Conservation (phyloP, 345 rosid genomes). For the Streptanthus diversifolius region DNA sequence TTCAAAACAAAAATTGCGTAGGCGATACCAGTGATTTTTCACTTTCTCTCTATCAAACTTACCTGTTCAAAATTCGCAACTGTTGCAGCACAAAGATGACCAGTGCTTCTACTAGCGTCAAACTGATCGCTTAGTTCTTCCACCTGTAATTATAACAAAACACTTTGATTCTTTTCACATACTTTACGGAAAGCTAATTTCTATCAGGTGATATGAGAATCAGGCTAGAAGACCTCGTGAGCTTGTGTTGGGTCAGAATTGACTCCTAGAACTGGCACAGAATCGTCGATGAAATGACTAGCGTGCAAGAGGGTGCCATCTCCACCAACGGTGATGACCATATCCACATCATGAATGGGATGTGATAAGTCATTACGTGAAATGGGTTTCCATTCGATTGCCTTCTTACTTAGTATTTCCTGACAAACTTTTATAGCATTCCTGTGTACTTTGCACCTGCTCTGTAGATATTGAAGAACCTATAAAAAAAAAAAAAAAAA, state of each 20-base stretch:
- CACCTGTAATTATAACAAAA: slow-evolving; percentile 41
- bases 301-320: slow-evolving; percentile 97
- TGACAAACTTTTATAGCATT: slow-evolving; percentile 64
- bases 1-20: neutral
- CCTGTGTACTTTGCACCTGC: slow-evolving; percentile 67
- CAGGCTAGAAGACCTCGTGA: slow-evolving; percentile 52
- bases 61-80: slow-evolving; percentile 76
- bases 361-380: slow-evolving; percentile 49
- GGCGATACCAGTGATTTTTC: neutral
- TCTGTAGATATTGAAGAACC: slow-evolving; percentile 57
- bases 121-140: slow-evolving; percentile 59
- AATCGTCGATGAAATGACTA: slow-evolving; percentile 76
- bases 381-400: slow-evolving; percentile 63
- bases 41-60: slow-evolving; percentile 16
- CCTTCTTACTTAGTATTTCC: slow-evolving; percentile 57
- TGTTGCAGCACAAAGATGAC: slow-evolving; percentile 83
- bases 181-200: neutral
- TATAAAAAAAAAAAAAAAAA: slow-evolving; percentile 13
- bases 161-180: neutral
- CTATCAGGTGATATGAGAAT: neutral
- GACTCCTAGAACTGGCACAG: slow-evolving; percentile 74
- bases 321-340: slow-evolving; percentile 89
- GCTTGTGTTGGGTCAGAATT: slow-evolving; percentile 88
- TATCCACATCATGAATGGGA: slow-evolving; percentile 62
- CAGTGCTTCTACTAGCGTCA: slow-evolving; percentile 86